Base-by-base conservation (phyloP, 345 rosid genomes). In the Gossypium rotundifolium region DNA sequence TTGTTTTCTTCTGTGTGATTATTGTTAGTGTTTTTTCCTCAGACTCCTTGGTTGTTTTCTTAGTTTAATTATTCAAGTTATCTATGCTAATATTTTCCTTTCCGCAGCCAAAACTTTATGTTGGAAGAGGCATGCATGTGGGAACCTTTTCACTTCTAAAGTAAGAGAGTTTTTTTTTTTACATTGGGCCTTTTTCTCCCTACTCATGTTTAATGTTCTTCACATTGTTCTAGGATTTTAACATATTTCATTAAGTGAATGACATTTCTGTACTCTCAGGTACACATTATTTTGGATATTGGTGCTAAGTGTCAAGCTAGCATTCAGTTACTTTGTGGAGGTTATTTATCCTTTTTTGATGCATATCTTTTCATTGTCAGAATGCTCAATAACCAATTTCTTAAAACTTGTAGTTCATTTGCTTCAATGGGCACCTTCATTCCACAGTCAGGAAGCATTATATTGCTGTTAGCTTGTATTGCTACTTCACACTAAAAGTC, bases 41-140 rank as follows among this genome's bases (percentile, higher is more conserved):
- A 9, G 29, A 8, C 9, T 72, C 44, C 22, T 20, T 20, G 55
- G 18, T 42, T 72, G 23, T 44, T 55, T 18, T 58, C 40, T 23
- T 33, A 20, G 14, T 59, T 71, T 40, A 16, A 27, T 70, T 38
- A 63, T 64, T 65, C 61, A 45, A 22, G 12, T 75, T 73, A 18
- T 58, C 55, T 45, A 20, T 29, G 44, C 52, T 42, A 27, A 14
- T 16, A 2, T 68, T 67, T 73, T 72, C 33, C 72, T 33, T 40
- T 77, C 46, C 14, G 76, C 96, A 95, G 93, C 98, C 98, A 73
- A 93, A 93, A 80, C 78, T 90, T 70, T 95, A 91, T 78, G 79
- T 95, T 68, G 98, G 99, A 79, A 87, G 99, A 87, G 98, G 99
- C 81, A 90, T 95, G 97, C 99, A 91, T 79, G 99, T 91, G 84